Base-by-base conservation (phyloP, 2,329 filamentous ascomycete genomes). In the Aspergillus nomiae region DNA sequence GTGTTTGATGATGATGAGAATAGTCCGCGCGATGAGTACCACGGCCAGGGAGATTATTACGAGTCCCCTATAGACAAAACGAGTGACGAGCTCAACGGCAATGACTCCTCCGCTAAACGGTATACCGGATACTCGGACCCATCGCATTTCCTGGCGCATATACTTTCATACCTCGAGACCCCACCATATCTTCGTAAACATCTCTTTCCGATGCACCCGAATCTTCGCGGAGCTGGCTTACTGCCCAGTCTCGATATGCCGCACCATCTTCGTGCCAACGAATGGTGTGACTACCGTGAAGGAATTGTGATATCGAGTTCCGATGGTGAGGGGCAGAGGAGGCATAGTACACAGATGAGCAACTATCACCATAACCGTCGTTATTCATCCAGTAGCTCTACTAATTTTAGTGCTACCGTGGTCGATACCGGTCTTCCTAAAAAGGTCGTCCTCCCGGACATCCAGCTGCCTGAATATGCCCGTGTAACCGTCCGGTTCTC, bases 161-260 rank as follows among this genome's bases (percentile, higher is more conserved):
- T 96, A 8, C 82, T 96, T 9, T 89, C 87, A 63, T 96, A 93
- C 78, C 86, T 96, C 64, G 92, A 96, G 77, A 91, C 91, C 5
- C 92, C 92, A 34, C 91, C 92, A 1, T 90, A 95, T 77, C 88
- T 96, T 78, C 88, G 91, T 70, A 89, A 89, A 74, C 79, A 84
- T 2, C 83, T 96, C 4, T 94, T 96, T 70, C 89, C 90, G 1
- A 81, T 93, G 65, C 92, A 96, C 73, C 88, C 90, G 11, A 94
- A 96, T 73, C 82, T 96, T 48, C 83, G 87, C 45, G 87, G 87
- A 14, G 91, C 91, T 45, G 92, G 91, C 9, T 83, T 89, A 45
- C 80, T 96, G 32, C 91, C 91, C 0, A 91, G 87, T 71, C 81
- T 96, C 61, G 92, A 96, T 74, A 92, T 95, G 85, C 92, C 92